Evolutionary conservation across 176 grass and related monocot species (phyloP), one percentile per base, ranked within the genome.

Genomic region (Triticum turgidum): DNA sequence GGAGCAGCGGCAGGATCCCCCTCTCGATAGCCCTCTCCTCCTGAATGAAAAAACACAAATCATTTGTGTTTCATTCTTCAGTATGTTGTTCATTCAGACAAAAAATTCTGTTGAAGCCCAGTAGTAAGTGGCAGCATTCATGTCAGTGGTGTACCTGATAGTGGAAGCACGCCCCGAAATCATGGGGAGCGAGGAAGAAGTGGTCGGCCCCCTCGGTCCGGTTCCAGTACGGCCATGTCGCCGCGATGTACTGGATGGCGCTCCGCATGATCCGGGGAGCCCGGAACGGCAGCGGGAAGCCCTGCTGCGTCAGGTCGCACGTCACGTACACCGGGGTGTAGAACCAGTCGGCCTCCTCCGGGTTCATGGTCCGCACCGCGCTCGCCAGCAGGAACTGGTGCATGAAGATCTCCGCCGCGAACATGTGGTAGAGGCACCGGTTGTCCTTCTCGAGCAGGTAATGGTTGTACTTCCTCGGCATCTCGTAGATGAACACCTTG

Each of bases 391-490:
- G 38, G 87, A 94, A 91, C 69, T 89, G 86, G 68, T 94, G 92
- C 92, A 91, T 91, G 87, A 94, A 94, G 87, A 94, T 89, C 80
- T 94, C 92, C 0, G 92, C 92, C 0, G 92, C 92, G 64, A 94
- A 94, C 92, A 94, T 94, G 86, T 94, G 89, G 52, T 44, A 29
- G 0, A 94, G 89, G 80, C 92, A 94, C 24, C 92, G 66, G 78
- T 13, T 64, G 77, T 94, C 92, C 89, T 89, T 94, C 5, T 69
- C 68, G 1, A 94, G 67, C 33, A 94, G 79, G 64, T 89, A 84
- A 24, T 62, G 56, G 86, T 91, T 94, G 92, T 94, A 94, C 84
- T 89, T 94, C 6, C 84, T 83, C 0, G 92, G 87, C 89, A 94
- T 87, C 80, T 89, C 89, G 66, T 94, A 94, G 15, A 94, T 45